phyloP scores from a whole-genome alignment of 768 basidiomycete species.

The Rhodosporidiobolus odoratus region DNA sequence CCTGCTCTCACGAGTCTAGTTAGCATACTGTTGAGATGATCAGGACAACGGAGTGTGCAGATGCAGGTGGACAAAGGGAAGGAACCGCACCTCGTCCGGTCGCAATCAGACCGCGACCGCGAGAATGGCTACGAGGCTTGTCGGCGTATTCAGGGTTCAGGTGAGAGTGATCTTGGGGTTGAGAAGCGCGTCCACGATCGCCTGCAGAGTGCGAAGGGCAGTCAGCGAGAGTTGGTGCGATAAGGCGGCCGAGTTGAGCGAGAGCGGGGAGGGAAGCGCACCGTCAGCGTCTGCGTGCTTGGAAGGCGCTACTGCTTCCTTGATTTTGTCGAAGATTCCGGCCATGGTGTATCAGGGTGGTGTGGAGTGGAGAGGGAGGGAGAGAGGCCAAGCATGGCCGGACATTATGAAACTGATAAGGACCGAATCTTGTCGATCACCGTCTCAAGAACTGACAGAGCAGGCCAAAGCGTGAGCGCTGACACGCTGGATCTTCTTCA shows the following conservation, averaged over 20 bases:
- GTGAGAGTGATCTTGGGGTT: constrained; percentile 13
- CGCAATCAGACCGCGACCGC: constrained; percentile 20
- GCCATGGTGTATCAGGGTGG: not conserved
- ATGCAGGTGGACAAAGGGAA: not conserved
- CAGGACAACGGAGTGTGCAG: not conserved
- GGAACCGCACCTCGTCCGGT: constrained; percentile 24
- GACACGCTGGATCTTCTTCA: too few species aligned
- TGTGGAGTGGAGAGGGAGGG: not conserved
- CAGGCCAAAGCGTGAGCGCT: too few species aligned
- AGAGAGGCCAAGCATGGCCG: not conserved
- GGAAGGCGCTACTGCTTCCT: not conserved
- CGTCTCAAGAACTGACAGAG: not conserved
- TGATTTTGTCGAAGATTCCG: constrained; percentile 13
- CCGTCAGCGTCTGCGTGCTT: not conserved
- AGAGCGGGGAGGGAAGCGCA: not conserved
- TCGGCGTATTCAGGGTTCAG: constrained; percentile 27
- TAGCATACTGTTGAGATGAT: not conserved
- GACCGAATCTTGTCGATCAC: not conserved
- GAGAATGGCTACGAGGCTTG: not conserved
- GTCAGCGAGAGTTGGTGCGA: not conserved
- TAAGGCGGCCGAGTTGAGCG: not conserved
- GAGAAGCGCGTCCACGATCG: constrained; percentile 24
- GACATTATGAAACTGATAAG: not conserved
- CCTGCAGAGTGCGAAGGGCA: not conserved
- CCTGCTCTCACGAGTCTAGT: not conserved